Evolutionary conservation across 2,329 filamentous ascomycete genomes (phyloP).

Genomic region (Colletotrichum sp.): DNA sequence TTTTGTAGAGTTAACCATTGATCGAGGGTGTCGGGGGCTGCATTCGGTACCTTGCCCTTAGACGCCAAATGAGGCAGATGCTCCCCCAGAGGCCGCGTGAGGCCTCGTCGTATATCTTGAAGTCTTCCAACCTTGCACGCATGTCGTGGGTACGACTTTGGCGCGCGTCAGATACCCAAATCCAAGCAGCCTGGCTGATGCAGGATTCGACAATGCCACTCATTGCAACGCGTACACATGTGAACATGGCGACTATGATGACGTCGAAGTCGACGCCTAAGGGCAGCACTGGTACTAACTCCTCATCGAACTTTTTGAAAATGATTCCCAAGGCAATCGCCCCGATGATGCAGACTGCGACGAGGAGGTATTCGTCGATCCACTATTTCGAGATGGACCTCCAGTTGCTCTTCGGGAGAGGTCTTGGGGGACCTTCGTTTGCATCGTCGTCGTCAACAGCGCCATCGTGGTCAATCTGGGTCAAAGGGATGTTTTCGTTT

Average conservation of each 20-base stretch:
- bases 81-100: constrained; percentile 40
- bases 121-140: constrained; percentile 39
- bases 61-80: constrained; percentile 36
- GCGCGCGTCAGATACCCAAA: constrained; percentile 41
- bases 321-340: constrained; percentile 31
- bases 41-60: constrained; percentile 34
- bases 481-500: neutral
- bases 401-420: constrained; percentile 4
- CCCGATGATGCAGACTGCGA: constrained; percentile 31
- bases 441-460: constrained; percentile 1
- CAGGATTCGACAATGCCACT: constrained; percentile 38
- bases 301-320: constrained; percentile 33
- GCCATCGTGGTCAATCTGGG: neutral
- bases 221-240: constrained; percentile 38
- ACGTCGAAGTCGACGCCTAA: constrained; percentile 36
- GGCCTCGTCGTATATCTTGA: constrained; percentile 43
- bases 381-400: constrained; percentile 37
- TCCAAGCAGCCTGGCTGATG: constrained; percentile 43
- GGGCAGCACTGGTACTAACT: constrained; percentile 31
- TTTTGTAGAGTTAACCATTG: neutral
- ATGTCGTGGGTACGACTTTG: constrained; percentile 30
- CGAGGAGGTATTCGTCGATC: constrained; percentile 39
- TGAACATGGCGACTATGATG: constrained; percentile 40
- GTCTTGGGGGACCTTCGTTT: neutral
- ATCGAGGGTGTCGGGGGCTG: neutral